These are phyloP conservation scores for Yarrowia deformans DNA, from an alignment of 805 yeast species.

Conservation along the genomic window DNA sequence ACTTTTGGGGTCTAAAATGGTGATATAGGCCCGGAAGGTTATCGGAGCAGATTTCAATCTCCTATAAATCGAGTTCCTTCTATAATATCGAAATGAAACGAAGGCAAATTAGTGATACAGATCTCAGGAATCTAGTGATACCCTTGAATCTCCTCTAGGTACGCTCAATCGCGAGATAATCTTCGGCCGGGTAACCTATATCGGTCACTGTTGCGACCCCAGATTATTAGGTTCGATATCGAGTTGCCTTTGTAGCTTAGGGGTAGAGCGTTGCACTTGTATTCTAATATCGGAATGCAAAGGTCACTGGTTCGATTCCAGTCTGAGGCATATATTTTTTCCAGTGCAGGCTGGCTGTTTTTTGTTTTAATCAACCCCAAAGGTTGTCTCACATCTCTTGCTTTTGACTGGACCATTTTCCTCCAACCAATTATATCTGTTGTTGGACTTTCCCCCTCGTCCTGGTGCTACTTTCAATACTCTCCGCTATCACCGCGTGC, in stretches of 20 bases:
- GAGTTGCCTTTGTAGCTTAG: constrained; percentile 36
- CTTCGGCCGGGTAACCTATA: constrained; percentile 9
- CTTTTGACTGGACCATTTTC: no score
- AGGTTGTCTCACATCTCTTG: no score
- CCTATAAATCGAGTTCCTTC: neutral
- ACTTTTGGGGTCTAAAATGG: neutral
- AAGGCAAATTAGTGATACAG: no score
- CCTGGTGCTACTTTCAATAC: neutral
- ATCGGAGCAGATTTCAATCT: neutral
- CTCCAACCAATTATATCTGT: neutral
- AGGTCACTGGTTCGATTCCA: constrained; percentile 40
- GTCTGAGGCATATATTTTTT: constrained; percentile 35
- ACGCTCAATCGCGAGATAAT: neutral
- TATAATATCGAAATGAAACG: no score
- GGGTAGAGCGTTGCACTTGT: constrained; percentile 40
- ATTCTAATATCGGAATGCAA: constrained; percentile 33
- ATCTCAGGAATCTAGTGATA: no score
- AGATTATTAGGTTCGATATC: constrained; percentile 1
- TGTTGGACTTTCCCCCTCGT: neutral
- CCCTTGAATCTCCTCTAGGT: no score
- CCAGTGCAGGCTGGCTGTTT: neutral
- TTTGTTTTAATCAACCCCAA: neutral
- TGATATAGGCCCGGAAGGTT: neutral
- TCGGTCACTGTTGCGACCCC: constrained; percentile 3
- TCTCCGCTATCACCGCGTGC: constrained; percentile 24